phyloP scores from a whole-genome alignment of 805 yeast genomes.

The Barnettozyma populi region DNA sequence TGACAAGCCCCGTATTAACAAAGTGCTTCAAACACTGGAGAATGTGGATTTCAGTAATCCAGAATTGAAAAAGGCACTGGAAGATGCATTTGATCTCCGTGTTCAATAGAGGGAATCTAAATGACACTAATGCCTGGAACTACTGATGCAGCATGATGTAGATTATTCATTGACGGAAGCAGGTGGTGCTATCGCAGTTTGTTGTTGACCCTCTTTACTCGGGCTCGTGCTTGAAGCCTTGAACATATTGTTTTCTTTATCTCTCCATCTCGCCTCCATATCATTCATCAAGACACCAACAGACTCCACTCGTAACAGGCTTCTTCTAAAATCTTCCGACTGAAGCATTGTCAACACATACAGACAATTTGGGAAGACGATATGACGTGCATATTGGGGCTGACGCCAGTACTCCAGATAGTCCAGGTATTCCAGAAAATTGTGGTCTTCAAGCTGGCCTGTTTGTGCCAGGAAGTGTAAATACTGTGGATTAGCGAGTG shows the following conservation, averaged over 20 bases:
- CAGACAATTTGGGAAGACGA: constrained; percentile 83
- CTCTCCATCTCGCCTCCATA: constrained; percentile 65
- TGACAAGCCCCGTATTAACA: constrained; percentile 20
- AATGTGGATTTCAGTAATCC: constrained; percentile 19
- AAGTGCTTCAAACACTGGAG: constrained; percentile 16
- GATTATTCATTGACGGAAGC: neutral
- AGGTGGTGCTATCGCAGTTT: neutral
- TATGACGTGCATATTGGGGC: constrained; percentile 62
- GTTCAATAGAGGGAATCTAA: neutral
- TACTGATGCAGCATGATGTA: neutral
- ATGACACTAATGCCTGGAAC: neutral
- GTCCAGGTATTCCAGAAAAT: constrained; percentile 67
- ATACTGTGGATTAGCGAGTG: constrained; percentile 85
- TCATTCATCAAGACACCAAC: constrained; percentile 62
- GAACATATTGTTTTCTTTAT: constrained; percentile 13
- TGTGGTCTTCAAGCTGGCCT: constrained; percentile 62
- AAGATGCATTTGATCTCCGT: constrained; percentile 15
- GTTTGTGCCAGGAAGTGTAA: constrained; percentile 83
- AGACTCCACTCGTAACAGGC: constrained; percentile 50
- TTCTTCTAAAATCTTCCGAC: constrained; percentile 46
- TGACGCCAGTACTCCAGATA: constrained; percentile 84
- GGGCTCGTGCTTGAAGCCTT: neutral
- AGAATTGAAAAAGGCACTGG: constrained; percentile 15
- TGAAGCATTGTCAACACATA: constrained; percentile 56
- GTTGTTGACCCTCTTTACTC: neutral